These are phyloP conservation scores for Scenedesmus sp. DNA, from an alignment of 163 green algal species.

Conservation along the genomic window DNA sequence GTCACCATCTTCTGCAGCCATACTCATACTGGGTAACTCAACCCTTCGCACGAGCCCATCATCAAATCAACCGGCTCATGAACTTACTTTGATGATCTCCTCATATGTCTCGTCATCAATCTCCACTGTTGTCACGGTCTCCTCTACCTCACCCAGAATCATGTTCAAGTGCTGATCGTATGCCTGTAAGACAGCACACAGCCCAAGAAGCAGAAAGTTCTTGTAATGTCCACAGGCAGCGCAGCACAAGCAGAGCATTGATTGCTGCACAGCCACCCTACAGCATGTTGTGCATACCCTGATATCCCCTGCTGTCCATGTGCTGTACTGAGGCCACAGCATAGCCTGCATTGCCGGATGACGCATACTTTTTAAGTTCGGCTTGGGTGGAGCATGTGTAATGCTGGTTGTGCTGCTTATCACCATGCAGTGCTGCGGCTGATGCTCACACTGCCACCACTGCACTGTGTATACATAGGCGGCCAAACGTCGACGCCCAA, in stretches of 20 bases:
- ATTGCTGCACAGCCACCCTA: background rate
- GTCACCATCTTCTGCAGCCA: background rate
- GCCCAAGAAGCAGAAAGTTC: background rate
- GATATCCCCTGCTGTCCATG: background rate
- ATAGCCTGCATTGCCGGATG: background rate
- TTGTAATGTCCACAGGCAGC: background rate
- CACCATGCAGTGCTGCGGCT: background rate
- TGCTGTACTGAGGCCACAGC: background rate
- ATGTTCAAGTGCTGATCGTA: slow-evolving; percentile 99
- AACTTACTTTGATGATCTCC: slow-evolving; percentile 97
- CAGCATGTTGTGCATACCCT: too few relatives aligned
- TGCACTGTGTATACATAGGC: too few relatives aligned
- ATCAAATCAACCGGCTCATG: background rate
- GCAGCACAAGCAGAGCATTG: background rate
- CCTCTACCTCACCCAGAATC: slow-evolving; percentile 99
- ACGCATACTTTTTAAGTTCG: too few relatives aligned
- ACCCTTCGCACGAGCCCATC: background rate
- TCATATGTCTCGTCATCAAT: slow-evolving; percentile 99
- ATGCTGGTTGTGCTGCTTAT: background rate
- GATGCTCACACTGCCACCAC: too few relatives aligned
- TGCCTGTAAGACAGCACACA: slow-evolving; percentile 77
- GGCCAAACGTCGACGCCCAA: too few relatives aligned
- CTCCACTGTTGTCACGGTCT: slow-evolving; percentile 96
- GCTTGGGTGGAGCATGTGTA: too few relatives aligned
- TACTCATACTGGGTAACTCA: background rate